A percentile compares a stretch with the other conserved stretches of the same genome.
Evolutionary conservation across 306 rosid species (phyloP).

Genomic region (Pueraria montana): DNA sequence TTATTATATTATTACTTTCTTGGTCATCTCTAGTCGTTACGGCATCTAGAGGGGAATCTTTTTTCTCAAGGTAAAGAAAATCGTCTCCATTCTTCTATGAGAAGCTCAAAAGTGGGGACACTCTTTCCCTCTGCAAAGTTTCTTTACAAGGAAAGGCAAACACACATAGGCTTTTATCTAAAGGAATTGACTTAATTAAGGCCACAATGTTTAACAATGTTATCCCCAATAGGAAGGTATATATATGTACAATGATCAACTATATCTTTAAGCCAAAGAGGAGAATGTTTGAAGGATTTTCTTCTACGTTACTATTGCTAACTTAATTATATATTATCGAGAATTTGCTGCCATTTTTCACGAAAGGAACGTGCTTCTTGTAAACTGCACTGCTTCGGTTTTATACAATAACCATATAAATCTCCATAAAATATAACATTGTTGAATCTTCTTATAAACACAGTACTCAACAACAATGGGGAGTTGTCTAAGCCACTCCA

Average conservation of each 20-base stretch:
- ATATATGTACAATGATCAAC: background rate
- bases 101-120: background rate
- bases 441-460: background rate
- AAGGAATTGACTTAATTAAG: background rate
- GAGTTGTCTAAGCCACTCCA: background rate
- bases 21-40: background rate
- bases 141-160: background rate
- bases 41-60: background rate
- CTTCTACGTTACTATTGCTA: slow-evolving; percentile 5
- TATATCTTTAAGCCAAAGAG: background rate
- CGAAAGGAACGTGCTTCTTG: background rate
- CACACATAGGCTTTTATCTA: background rate
- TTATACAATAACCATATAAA: background rate
- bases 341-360: background rate
- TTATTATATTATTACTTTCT: background rate
- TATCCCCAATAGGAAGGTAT: background rate
- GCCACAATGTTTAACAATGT: background rate
- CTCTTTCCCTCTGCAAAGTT: background rate
- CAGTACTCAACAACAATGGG: background rate
- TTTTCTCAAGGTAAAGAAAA: background rate
- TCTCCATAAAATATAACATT: background rate
- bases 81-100: background rate
- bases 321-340: background rate
- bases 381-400: background rate
- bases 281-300: background rate